phyloP scores from a whole-genome alignment of 2,329 filamentous ascomycete genomes.

The Davidsoniella virescens region DNA sequence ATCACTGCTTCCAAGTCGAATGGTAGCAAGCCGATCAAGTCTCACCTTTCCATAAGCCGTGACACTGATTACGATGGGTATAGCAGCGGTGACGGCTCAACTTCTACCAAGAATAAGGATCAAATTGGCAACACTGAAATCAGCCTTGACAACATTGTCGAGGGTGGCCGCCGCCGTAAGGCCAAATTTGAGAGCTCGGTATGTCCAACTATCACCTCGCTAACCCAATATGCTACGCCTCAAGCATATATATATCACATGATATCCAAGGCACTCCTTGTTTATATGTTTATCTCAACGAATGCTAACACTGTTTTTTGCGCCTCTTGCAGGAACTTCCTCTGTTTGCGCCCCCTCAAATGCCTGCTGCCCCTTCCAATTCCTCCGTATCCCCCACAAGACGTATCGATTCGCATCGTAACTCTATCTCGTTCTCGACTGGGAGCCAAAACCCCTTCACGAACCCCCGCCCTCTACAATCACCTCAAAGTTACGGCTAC shows the following conservation, averaged over 20 bases:
- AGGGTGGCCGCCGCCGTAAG: constrained; percentile 86
- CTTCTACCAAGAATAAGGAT: constrained; percentile 64
- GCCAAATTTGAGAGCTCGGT: constrained; percentile 95
- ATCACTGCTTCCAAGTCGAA: constrained; percentile 33
- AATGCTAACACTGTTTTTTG: constrained; percentile 18
- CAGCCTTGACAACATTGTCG: constrained; percentile 94
- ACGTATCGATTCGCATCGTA: constrained; percentile 55
- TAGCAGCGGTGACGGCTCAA: constrained; percentile 73
- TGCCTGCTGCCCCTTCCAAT: constrained; percentile 87
- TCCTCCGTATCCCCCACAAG: constrained; percentile 91
- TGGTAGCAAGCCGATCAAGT: constrained; percentile 46
- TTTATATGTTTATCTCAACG: background rate
- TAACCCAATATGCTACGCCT: background rate
- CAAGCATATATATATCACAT: background rate
- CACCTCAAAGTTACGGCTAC: constrained; percentile 58
- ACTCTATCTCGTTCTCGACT: constrained; percentile 58
- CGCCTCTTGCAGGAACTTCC: constrained; percentile 60
- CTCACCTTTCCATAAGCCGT: constrained; percentile 26
- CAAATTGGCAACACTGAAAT: constrained; percentile 91
- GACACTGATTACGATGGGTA: constrained; percentile 60
- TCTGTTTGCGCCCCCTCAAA: constrained; percentile 83
- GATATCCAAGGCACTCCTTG: background rate
- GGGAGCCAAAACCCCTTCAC: constrained; percentile 65
- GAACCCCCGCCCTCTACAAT: constrained; percentile 62
- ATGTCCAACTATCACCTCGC: constrained; percentile 28